A percentile compares a stretch with the other conserved stretches of the same genome.
These are phyloP conservation scores for Vigna reflexopilosa DNA, from an alignment of 306 rosid genomes.

Conservation along the genomic window DNA sequence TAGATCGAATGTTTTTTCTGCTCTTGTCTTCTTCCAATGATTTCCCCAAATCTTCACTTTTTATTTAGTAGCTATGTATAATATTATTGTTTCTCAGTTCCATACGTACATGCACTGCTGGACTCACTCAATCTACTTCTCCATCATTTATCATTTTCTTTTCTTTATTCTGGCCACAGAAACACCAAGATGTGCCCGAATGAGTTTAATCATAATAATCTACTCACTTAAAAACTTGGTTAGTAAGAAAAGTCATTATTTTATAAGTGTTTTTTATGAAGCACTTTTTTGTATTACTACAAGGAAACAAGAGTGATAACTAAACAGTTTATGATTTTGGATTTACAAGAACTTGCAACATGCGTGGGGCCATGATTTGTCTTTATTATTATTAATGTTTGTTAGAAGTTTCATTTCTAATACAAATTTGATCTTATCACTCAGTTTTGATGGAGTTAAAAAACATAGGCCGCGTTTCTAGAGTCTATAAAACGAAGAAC, in stretches of 20 bases:
- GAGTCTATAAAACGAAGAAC: background rate
- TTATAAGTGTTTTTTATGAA: background rate
- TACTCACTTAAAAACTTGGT: background rate
- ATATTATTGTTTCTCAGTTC: too few relatives aligned
- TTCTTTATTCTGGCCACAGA: too few relatives aligned
- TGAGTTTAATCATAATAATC: background rate
- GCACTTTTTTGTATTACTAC: background rate
- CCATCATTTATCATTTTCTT: too few relatives aligned
- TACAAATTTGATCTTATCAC: too few relatives aligned
- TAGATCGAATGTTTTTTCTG: conserved; percentile 23
- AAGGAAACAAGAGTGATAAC: background rate
- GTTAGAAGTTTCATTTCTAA: too few relatives aligned
- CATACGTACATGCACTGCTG: too few relatives aligned
- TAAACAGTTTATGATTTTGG: background rate
- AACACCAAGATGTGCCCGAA: too few relatives aligned
- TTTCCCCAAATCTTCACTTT: background rate
- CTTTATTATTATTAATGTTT: background rate
- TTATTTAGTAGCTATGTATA: background rate
- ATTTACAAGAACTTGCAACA: background rate
- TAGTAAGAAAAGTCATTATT: background rate
- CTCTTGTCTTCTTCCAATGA: conserved; percentile 10
- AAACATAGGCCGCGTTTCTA: too few relatives aligned
- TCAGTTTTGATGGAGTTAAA: too few relatives aligned
- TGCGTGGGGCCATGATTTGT: background rate
- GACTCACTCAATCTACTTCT: too few relatives aligned